phyloP scores from a whole-genome alignment of 2,329 filamentous ascomycete genomes.

The Blumeriella jaapii region DNA sequence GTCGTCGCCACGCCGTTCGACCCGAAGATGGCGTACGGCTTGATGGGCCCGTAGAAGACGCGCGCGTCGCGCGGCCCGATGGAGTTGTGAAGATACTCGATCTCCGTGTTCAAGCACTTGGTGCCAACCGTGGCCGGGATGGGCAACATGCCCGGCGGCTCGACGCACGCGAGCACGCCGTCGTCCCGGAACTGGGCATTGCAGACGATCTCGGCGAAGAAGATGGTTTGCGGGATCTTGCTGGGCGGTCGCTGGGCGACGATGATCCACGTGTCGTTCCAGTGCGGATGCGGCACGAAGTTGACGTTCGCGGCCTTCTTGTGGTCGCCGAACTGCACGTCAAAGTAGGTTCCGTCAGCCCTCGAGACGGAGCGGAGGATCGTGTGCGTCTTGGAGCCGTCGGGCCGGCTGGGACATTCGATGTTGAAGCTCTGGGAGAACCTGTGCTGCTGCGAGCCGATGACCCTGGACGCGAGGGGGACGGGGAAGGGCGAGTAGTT shows the following conservation, averaged over 20 bases:
- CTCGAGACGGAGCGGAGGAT: conserved; percentile 33
- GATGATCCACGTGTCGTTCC: conserved; percentile 38
- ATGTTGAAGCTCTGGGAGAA: too few species aligned
- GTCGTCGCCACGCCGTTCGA: conserved; percentile 38
- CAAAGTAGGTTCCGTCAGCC: conserved; percentile 35
- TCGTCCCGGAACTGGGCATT: conserved; percentile 35
- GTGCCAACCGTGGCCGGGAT: conserved; percentile 34
- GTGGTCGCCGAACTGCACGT: conserved; percentile 35
- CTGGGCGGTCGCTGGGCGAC: conserved; percentile 34
- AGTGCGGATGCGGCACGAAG: conserved; percentile 42
- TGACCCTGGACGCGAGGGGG: too few species aligned
- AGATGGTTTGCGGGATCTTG: conserved; percentile 18
- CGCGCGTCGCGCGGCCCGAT: conserved; percentile 46
- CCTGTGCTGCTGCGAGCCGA: too few species aligned
- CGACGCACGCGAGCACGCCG: conserved; percentile 33
- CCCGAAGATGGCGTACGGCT: conserved; percentile 41
- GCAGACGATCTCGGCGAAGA: conserved; percentile 38
- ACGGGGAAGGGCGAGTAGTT: too few species aligned
- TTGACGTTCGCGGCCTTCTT: conserved; percentile 40
- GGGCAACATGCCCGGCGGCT: conserved; percentile 32
- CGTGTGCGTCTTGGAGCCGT: conserved; percentile 1
- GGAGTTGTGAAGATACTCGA: conserved; percentile 32
- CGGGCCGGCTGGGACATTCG: neutral
- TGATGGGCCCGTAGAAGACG: conserved; percentile 41
- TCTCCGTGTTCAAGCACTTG: conserved; percentile 35